Conservation (phyloP, 2,329 filamentous ascomycete genomes). For the Cladosporium oxysporum region DNA sequence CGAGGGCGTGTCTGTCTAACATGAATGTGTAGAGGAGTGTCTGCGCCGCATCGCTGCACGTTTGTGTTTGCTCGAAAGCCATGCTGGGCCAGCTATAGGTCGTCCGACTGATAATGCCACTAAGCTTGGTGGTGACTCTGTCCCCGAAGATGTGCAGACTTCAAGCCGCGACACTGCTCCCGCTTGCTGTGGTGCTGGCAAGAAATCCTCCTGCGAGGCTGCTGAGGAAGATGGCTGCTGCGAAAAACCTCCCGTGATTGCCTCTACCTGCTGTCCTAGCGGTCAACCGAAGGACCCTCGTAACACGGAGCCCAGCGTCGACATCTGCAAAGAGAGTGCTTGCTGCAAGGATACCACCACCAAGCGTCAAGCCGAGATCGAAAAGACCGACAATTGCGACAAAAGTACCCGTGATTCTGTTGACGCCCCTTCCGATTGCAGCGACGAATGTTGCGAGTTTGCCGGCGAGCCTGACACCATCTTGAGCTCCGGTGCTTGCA, state of each 20-base stretch:
- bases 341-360: background rate
- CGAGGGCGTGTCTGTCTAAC: background rate
- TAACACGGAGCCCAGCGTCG: background rate
- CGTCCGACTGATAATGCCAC: background rate
- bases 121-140: background rate
- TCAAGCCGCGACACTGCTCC: background rate
- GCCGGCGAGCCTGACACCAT: background rate
- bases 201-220: background rate
- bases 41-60: conserved; percentile 17
- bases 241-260: too few relatives aligned
- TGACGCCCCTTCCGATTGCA: background rate
- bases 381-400: background rate
- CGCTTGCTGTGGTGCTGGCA: background rate
- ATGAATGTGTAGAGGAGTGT: conserved; percentile 3
- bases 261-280: background rate
- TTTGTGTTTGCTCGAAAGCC: conserved; percentile 5
- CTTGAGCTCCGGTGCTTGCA: conserved; percentile 12
- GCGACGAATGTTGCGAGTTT: background rate
- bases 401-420: background rate
- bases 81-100: background rate
- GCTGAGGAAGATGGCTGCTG: background rate
- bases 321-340: background rate
- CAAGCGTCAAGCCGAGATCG: background rate
- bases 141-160: background rate
- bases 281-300: background rate